phyloP scores from a whole-genome alignment of 1,284 basidiomycete genomes.

The Puccinia novopanici region DNA sequence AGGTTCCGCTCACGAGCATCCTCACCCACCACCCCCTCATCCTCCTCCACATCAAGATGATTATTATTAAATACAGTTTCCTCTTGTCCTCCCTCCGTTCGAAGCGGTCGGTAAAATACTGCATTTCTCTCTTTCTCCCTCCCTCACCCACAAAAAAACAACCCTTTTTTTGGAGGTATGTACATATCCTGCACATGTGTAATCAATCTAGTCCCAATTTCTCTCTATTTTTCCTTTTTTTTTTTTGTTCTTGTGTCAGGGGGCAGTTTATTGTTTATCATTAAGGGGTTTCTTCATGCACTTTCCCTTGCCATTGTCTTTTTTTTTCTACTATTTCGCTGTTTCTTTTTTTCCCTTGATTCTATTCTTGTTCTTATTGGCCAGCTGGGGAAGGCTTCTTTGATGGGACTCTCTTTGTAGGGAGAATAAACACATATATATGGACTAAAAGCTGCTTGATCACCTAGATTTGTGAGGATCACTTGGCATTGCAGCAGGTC shows the following conservation, averaged over 20 bases:
- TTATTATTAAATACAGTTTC: neutral
- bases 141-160: no score
- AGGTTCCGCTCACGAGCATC: neutral
- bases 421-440: no score
- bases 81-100: no score
- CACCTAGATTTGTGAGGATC: no score
- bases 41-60: conserved; percentile 6
- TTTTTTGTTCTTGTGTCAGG: neutral
- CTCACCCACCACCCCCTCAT: neutral
- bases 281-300: neutral
- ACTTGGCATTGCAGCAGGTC: no score
- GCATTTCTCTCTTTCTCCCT: no score
- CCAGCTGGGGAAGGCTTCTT: neutral
- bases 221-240: neutral
- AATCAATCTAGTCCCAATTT: neutral
- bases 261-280: neutral
- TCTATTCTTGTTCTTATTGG: neutral
- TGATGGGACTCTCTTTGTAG: no score
- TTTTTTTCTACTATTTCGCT: neutral
- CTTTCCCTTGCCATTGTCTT: neutral
- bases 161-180: neutral
- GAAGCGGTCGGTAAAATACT: neutral
- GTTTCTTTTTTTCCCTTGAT: neutral
- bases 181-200: conserved; percentile 10
- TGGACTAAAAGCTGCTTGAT: no score